Base-by-base conservation (phyloP, 2,329 filamentous ascomycete species). In the Bipolaris oryzae region DNA sequence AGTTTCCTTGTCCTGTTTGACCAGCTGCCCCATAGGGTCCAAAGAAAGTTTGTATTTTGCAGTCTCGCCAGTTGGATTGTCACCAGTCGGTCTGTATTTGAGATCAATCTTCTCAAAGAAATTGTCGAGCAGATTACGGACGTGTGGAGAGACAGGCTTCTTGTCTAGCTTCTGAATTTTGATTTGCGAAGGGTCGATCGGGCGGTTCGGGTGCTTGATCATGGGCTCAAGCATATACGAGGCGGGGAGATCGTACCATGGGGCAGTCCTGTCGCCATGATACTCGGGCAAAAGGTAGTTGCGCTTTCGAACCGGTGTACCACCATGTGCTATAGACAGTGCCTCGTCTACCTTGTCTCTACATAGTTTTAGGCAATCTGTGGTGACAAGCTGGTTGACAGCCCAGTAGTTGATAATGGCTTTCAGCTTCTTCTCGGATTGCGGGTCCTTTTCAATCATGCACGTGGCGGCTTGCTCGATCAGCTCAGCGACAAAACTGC, bases 171-270 rank as follows among this genome's bases (percentile, higher is more conserved):
- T 70, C n/a, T 55, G 58, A 1, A 87, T 78, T 2, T 82, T 79
- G 51, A 96, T 85, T 53, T 89, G 82, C 7, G 86, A 81, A 0
- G 89, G 84, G 41, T 88, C 86, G 78, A 96, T 91, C 6, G 91
- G 87, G 47, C 85, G 82, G 7, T 86, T 87, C 0, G 89, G 92
- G 69, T 94, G 89, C 4, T 89, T 90, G 37, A 89, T 85, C 57
- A 96, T 86, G 53, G 90, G 88, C 4, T 89, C 89, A 44, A 96
- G 84, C 81, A 93, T 88, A 63, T 91, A 94, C 1, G 87, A 89
- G 1, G 91, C 91, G 0, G 92, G 92, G 0, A 96, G 79, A 62
- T 96, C 91, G 76, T 92, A 90, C 85, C 89, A 96, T 0, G 89
- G 87, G 3, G 84, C 86, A 0, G 85, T 84, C 1, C 83, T 77